Conservation (phyloP, 305 asterid genomes). For the Fraxinus paxiana region DNA sequence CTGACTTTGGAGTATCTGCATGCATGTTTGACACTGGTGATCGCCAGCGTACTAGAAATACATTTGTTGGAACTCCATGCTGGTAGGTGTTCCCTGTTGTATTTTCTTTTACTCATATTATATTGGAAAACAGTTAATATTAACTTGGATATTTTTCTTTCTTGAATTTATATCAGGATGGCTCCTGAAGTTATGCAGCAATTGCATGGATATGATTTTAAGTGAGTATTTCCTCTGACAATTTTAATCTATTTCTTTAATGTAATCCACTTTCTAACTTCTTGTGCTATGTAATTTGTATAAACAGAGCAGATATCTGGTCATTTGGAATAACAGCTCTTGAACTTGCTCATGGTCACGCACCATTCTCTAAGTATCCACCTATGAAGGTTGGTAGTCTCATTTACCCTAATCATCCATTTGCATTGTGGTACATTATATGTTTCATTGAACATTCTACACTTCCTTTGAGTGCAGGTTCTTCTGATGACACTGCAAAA, state of each 20-base stretch:
- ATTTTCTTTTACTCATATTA: conserved; percentile 11
- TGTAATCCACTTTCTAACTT: conserved; percentile 14
- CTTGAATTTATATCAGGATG: conserved; percentile 42
- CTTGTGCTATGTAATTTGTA: conserved; percentile 26
- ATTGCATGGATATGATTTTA: conserved; percentile 65
- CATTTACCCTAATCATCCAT: background rate
- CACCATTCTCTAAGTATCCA: conserved; percentile 98
- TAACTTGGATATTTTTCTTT: background rate
- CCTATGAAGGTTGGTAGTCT: conserved; percentile 80
- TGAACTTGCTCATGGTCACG: conserved; percentile 99
- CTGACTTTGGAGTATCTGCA: conserved; percentile 93
- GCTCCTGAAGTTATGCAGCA: conserved; percentile 82
- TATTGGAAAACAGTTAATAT: background rate
- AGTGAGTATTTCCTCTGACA: conserved; percentile 35
- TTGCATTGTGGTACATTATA: conserved; percentile 11
- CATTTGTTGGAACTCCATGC: conserved; percentile 97
- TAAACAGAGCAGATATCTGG: conserved; percentile 97
- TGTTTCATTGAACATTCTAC: conserved; percentile 23
- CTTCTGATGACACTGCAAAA: conserved; percentile 94
- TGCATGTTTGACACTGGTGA: conserved; percentile 95
- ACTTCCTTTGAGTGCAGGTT: conserved; percentile 55
- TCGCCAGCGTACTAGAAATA: conserved; percentile 86
- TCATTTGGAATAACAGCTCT: conserved; percentile 98
- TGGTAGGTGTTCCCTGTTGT: conserved; percentile 45
- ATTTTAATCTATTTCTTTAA: background rate